Percentiles rank a stretch among this genome's conserved stretches.
Conservation (phyloP, 2,329 filamentous ascomycete genomes). For the Neocucurbitaria cava region DNA sequence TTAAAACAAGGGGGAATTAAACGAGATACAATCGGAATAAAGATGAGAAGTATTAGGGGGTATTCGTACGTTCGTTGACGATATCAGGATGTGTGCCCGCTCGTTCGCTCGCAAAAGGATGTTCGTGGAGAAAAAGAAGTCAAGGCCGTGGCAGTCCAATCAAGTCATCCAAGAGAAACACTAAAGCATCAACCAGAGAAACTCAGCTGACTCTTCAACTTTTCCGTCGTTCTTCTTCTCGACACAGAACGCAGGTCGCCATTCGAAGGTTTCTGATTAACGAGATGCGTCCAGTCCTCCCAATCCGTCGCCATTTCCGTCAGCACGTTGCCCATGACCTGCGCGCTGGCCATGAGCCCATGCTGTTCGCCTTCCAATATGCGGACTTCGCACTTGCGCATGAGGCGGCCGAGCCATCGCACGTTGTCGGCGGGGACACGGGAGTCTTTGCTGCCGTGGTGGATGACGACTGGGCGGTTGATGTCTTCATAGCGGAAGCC, state of each 20-base stretch:
- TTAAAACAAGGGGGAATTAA: background rate
- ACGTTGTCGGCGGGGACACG: constrained; percentile 95
- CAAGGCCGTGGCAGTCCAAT: background rate
- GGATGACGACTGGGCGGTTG: constrained; percentile 86
- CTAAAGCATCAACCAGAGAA: constrained; percentile 6
- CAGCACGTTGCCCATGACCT: constrained; percentile 91
- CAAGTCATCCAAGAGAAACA: background rate
- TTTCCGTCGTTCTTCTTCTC: constrained; percentile 23
- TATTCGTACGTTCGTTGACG: background rate
- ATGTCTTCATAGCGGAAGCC: constrained; percentile 98
- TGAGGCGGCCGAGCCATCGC: constrained; percentile 90
- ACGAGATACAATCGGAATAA: background rate
- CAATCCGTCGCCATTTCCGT: constrained; percentile 95
- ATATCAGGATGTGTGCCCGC: background rate
- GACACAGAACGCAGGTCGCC: constrained; percentile 18
- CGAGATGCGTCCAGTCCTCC: constrained; percentile 55
- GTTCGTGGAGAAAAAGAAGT: background rate
- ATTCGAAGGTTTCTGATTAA: constrained; percentile 13
- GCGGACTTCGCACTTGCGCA: constrained; percentile 90
- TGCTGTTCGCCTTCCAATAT: constrained; percentile 92
- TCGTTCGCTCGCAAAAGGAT: too few relatives aligned
- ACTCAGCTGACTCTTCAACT: constrained; percentile 18
- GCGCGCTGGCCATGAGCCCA: constrained; percentile 91
- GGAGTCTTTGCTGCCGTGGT: constrained; percentile 89
- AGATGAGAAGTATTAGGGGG: background rate